Base-by-base conservation (phyloP, 768 basidiomycete genomes). In the Leucocoprinus leucothites region DNA sequence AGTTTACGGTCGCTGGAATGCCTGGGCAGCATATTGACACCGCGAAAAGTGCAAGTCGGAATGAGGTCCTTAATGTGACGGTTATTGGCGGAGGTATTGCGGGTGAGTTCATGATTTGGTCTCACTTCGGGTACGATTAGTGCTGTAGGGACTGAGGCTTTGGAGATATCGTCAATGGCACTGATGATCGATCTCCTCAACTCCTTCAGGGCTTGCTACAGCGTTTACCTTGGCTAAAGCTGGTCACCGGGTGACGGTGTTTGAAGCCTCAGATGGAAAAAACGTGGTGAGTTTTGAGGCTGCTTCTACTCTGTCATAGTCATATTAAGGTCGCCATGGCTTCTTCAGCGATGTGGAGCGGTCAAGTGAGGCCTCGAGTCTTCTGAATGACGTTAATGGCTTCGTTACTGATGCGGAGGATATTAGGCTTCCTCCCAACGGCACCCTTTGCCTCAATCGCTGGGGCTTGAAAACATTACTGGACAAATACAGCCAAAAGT, bases 241-340 rank as follows among this genome's bases (percentile, higher is more conserved):
- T 5, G 85, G 86, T 5, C 86, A 87, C 67, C 68, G 71, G 28
- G 85, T 86, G n/a, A 69, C 76, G 1, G 75, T 87, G 2, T 64
- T 86, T 19, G 85, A 87, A 63, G 69, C 74, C 56, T 67, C 65
- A 16, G 70, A 73, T 53, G 76, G 75, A 14, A 70, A 70, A n/a
- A 65, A 71, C n/a, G 69, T 63, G 61, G 76, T 77, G 60, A 59
- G 74, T 62, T 45, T 46, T 25, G 35, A 47, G 36, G 45, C 55
- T 36, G 51, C 40, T 16, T 24, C n/a, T 36, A 50, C 48, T 24
- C 16, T 22, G 19, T n/a, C 74, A 77, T 43, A 69, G 75, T 51
- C 71, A 82, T 54, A 65, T 83, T 48, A 60, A 62, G n/a, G 7
- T 44, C 25, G n/a, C 31, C n/a, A 21, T 52, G 14, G 11, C 31